Evolutionary conservation across 306 rosid species (phyloP), one percentile per base, ranked within the genome.

Genomic region (Oemleria cerasiformis): DNA sequence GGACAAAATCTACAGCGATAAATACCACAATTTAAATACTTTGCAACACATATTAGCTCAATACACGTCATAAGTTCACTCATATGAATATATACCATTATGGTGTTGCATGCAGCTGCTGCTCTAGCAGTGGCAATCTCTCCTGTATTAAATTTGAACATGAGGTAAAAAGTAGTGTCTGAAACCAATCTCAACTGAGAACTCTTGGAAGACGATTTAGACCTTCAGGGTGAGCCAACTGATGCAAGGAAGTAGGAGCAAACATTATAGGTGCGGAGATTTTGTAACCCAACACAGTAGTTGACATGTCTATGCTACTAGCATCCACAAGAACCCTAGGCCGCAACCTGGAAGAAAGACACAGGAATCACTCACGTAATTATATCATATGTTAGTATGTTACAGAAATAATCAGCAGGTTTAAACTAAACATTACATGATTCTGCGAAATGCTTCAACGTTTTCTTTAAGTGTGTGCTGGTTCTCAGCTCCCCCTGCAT

Each of bases 311-410:
- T 14, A 86, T 73, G 75, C 75, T 79, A 79, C 88, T 89, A 17
- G 86, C 96, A 77, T 88, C 96, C 50, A 86, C 77, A 50, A 86
- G 89, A 75, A 86, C 67, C 73, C 96, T 81, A 53, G 96, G 96
- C 70, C 79, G 64, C 53, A 84, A 50, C 83, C 96, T 84, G 79
- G 44, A 75, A 81, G 64, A 71, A 8, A 54, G 15, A n/a, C 57
- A 23, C 0, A 16, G 6, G n/a, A 2, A 20, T 15, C 5, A 51
- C 34, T 34, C 57, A 17, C n/a, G 19, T 3, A 53, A n/a, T 42
- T 43, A 6, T 9, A 23, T 9, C 16, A 2, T 19, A 25, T 25
- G 30, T 25, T 25, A 36, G 10, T 12, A 3, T 40, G 20, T 48
- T 72, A 34, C 16, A 13, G 16, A 50, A 41, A 8, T 44, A 1